Conservation (phyloP, 1,284 basidiomycete species). For the Ceratobasidium sp. region DNA sequence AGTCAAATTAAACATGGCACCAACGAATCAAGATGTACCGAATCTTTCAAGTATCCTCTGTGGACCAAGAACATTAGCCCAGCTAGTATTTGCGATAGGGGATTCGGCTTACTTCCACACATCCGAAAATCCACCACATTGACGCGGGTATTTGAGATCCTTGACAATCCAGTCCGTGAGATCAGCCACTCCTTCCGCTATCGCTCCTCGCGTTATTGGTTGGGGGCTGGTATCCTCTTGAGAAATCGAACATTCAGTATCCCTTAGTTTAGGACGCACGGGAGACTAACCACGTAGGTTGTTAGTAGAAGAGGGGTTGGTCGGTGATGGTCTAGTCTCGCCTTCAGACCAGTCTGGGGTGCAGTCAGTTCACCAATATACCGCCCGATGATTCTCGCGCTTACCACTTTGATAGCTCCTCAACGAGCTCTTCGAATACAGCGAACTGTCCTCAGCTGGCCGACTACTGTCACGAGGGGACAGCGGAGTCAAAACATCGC, state of each 20-base stretch:
- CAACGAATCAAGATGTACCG: too few species aligned
- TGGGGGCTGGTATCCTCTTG: not conserved
- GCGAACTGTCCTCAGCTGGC: too few species aligned
- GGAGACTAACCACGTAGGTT: conserved; percentile 6
- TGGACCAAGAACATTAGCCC: not conserved
- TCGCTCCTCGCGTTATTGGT: not conserved
- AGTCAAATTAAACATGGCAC: not conserved
- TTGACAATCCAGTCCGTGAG: not conserved
- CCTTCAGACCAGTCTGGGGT: too few species aligned
- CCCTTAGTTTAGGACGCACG: not conserved
- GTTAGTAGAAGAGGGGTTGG: not conserved
- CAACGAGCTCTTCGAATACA: too few species aligned
- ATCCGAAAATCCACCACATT: conserved; percentile 5
- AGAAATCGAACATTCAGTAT: not conserved
- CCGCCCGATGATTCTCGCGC: too few species aligned
- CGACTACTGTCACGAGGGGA: too few species aligned
- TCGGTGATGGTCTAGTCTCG: too few species aligned
- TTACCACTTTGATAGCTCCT: too few species aligned
- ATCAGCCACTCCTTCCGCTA: not conserved
- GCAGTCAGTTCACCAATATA: too few species aligned
- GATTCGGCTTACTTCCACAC: not conserved
- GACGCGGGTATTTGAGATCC: not conserved
- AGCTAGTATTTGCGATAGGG: not conserved
- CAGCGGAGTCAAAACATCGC: too few species aligned
- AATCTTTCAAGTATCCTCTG: too few species aligned